These are phyloP conservation scores for Sistotremastrum suecicum DNA, from an alignment of 768 basidiomycete species.

Conservation along the genomic window DNA sequence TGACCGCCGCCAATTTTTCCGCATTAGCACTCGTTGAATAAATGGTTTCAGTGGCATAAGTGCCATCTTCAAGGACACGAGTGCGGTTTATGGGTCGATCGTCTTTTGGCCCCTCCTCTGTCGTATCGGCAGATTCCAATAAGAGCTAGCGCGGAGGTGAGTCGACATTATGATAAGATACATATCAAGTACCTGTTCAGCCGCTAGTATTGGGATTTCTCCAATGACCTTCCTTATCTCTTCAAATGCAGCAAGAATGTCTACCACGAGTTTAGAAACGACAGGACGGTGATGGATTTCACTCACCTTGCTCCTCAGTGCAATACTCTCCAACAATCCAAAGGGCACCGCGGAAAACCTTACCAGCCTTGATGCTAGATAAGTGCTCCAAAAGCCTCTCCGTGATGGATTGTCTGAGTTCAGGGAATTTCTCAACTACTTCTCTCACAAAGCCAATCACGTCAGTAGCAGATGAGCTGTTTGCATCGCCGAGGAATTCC, in stretches of 20 bases:
- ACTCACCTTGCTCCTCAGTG: constrained; percentile 29
- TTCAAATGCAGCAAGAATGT: constrained; percentile 59
- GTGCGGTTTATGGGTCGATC: constrained; percentile 11
- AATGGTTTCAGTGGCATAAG: constrained; percentile 94
- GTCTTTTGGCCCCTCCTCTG: too few species aligned
- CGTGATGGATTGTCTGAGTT: constrained; percentile 66
- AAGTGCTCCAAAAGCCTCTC: constrained; percentile 76
- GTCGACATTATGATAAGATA: background rate
- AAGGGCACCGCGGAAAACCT: constrained; percentile 89
- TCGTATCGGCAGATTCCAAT: too few species aligned
- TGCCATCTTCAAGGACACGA: constrained; percentile 85
- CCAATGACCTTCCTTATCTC: constrained; percentile 80
- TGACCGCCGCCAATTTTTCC: constrained; percentile 65
- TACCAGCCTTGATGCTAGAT: constrained; percentile 83
- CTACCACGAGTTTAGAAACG: constrained; percentile 14
- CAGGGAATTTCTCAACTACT: constrained; percentile 95
- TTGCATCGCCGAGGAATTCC: constrained; percentile 91
- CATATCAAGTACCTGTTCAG: constrained; percentile 46
- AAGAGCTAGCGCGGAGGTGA: too few species aligned
- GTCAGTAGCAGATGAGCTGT: constrained; percentile 89
- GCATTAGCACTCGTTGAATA: constrained; percentile 48
- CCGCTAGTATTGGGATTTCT: constrained; percentile 93
- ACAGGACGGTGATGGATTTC: background rate
- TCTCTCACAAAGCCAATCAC: constrained; percentile 88
- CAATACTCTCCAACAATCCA: constrained; percentile 99